Evolutionary conservation across 2,329 filamentous ascomycete species (phyloP).

Genomic region (Fusarium virguliforme): DNA sequence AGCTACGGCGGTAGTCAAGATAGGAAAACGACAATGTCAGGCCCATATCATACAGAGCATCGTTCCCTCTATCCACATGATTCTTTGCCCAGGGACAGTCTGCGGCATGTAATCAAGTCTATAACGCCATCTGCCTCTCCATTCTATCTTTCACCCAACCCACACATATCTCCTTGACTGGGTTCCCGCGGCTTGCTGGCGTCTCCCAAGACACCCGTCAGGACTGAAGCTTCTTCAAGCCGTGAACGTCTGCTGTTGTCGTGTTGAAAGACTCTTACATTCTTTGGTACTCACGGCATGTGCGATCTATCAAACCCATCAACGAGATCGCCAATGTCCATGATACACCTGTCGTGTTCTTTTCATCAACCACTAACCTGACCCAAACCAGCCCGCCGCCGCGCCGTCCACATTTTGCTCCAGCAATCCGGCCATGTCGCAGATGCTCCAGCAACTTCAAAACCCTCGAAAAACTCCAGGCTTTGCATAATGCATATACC

Average conservation of each 20-base stretch:
- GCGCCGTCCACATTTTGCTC: slow-evolving; percentile 42
- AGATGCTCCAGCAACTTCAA: slow-evolving; percentile 47
- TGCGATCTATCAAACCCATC: not conserved
- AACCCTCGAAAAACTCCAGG: slow-evolving; percentile 48
- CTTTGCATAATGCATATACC: slow-evolving; percentile 51
- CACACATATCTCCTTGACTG: not conserved
- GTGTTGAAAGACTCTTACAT: slow-evolving; percentile 2
- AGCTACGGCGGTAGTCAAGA: not conserved
- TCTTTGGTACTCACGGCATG: not conserved
- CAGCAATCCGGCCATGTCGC: slow-evolving; percentile 38
- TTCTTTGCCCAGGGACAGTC: slow-evolving; percentile 1
- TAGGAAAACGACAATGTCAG: not conserved
- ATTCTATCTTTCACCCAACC: not conserved
- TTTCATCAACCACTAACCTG: slow-evolving; percentile 34
- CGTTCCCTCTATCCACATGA: not conserved
- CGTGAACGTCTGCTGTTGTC: slow-evolving; percentile 3
- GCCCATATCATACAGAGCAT: slow-evolving; percentile 4
- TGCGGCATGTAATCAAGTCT: slow-evolving; percentile 21
- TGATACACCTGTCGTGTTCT: slow-evolving; percentile 38
- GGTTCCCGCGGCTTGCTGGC: not conserved
- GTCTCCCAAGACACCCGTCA: not conserved
- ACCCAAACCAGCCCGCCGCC: slow-evolving; percentile 31
- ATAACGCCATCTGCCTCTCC: slow-evolving; percentile 5
- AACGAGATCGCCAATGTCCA: slow-evolving; percentile 20
- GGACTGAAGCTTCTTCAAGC: not conserved